A percentile compares a stretch with the other conserved stretches of the same genome.
Evolutionary conservation across 2,329 filamentous ascomycete genomes (phyloP).

Genomic region (Verruconis gallopava): DNA sequence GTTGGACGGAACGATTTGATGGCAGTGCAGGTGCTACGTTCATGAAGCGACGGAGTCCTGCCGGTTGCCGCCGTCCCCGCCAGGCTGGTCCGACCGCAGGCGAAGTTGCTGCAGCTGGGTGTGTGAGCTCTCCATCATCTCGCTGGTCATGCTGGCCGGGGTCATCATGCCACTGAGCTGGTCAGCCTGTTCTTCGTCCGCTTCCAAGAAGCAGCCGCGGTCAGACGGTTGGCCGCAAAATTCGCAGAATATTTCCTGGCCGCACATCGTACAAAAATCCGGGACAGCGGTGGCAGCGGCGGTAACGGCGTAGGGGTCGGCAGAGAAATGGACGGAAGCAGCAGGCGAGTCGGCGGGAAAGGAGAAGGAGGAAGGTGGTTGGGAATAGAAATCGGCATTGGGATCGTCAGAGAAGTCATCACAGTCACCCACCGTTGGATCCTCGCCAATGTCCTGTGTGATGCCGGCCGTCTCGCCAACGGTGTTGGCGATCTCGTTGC

Average conservation of each 20-base stretch:
- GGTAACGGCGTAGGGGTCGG: no score
- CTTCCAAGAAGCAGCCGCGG: slow-evolving; percentile 31
- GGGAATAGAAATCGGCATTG: slow-evolving; percentile 15
- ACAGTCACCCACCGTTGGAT: slow-evolving; percentile 82
- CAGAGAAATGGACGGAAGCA: no score
- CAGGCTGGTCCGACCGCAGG: neutral
- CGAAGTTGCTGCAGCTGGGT: neutral
- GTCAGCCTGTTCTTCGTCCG: slow-evolving; percentile 20
- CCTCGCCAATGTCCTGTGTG: slow-evolving; percentile 89
- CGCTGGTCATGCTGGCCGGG: slow-evolving; percentile 2
- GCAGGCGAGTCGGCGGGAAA: slow-evolving; percentile 15
- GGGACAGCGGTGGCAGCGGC: slow-evolving; percentile 19
- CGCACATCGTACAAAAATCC: slow-evolving; percentile 45
- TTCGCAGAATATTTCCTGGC: slow-evolving; percentile 41
- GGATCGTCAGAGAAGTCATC: slow-evolving; percentile 1
- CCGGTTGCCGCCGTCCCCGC: no score
- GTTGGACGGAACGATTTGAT: no score
- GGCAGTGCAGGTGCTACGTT: no score
- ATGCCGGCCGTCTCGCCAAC: slow-evolving; percentile 94
- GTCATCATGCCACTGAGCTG: slow-evolving; percentile 3
- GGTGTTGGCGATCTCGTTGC: slow-evolving; percentile 82
- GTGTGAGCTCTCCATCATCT: neutral
- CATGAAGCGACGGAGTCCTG: no score
- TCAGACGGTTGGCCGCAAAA: slow-evolving; percentile 36
- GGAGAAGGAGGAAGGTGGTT: slow-evolving; percentile 17